These are phyloP conservation scores for Batrachochytrium dendrobatidis DNA, from an alignment of 371 early-diverging fungal species.

Conservation along the genomic window DNA sequence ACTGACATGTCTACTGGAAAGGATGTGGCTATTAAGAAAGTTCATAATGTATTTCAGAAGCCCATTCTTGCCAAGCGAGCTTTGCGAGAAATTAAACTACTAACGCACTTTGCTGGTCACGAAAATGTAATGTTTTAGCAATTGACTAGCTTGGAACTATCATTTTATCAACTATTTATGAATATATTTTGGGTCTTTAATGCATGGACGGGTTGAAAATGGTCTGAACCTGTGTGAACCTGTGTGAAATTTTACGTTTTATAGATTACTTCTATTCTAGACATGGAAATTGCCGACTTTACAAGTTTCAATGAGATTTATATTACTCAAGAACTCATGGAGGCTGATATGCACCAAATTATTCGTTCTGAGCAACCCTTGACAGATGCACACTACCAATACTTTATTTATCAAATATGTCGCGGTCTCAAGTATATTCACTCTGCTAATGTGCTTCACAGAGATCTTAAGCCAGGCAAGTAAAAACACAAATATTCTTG, in stretches of 20 bases:
- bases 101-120: constrained; percentile 47
- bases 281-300: constrained; percentile 44
- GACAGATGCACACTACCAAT: constrained; percentile 96
- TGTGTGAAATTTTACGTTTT: not conserved
- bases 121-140: constrained; percentile 33
- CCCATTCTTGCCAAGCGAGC: constrained; percentile 48
- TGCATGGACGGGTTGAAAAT: too few relatives aligned
- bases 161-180: too few relatives aligned
- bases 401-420: constrained; percentile 95
- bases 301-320: constrained; percentile 42
- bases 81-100: constrained; percentile 48
- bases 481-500: too few relatives aligned
- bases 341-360: constrained; percentile 97
- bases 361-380: constrained; percentile 93
- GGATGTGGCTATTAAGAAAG: constrained; percentile 52
- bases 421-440: constrained; percentile 97
- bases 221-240: too few relatives aligned
- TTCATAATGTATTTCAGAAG: constrained; percentile 48
- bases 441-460: constrained; percentile 95
- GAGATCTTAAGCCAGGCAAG: constrained; percentile 86
- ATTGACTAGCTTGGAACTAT: too few relatives aligned
- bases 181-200: too few relatives aligned
- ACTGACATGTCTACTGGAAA: constrained; percentile 31
- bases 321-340: constrained; percentile 76
- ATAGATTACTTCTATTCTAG: constrained; percentile 45